phyloP scores from a whole-genome alignment of 441 rosid genomes.

The Isatis lusitanica region DNA sequence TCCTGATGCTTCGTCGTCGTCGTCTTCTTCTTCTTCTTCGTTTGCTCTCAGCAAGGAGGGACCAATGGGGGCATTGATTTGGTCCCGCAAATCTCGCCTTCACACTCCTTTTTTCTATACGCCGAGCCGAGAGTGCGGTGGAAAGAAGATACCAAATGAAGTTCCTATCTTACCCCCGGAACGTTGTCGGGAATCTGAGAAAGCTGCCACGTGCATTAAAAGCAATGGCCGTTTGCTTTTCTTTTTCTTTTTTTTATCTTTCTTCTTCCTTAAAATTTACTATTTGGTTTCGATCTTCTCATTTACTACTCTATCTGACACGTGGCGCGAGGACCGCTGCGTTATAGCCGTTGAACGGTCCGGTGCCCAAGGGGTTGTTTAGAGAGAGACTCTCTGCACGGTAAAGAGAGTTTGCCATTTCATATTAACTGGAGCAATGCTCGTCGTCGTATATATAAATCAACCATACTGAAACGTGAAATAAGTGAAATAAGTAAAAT shows the following conservation, averaged over 20 bases:
- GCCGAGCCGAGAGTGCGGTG: conserved; percentile 1
- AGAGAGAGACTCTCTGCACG: conserved; percentile 5
- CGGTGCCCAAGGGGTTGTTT: neutral
- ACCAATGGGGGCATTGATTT: conserved; percentile 31
- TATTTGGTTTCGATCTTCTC: conserved; percentile 11
- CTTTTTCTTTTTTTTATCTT: neutral
- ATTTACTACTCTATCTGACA: conserved; percentile 12
- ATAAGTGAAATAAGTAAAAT: conserved; percentile 16
- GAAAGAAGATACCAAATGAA: neutral
- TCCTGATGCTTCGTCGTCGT: conserved; percentile 3
- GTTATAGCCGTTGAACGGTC: conserved; percentile 27
- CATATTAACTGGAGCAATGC: neutral
- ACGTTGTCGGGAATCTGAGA: conserved; percentile 36
- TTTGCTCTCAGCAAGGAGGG: conserved; percentile 21
- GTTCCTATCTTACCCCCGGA: conserved; percentile 43
- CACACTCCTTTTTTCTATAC: neutral
- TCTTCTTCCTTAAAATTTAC: neutral
- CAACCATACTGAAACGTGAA: conserved; percentile 16
- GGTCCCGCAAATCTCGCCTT: conserved; percentile 42
- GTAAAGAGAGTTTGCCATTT: neutral
- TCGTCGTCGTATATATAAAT: neutral
- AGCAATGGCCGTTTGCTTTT: conserved; percentile 21
- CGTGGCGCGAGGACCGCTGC: conserved; percentile 17
- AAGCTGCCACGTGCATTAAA: conserved; percentile 40
- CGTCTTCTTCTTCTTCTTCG: neutral